Base-by-base conservation (phyloP, 140 eudicot genomes). In the Stevia rebaudiana region DNA sequence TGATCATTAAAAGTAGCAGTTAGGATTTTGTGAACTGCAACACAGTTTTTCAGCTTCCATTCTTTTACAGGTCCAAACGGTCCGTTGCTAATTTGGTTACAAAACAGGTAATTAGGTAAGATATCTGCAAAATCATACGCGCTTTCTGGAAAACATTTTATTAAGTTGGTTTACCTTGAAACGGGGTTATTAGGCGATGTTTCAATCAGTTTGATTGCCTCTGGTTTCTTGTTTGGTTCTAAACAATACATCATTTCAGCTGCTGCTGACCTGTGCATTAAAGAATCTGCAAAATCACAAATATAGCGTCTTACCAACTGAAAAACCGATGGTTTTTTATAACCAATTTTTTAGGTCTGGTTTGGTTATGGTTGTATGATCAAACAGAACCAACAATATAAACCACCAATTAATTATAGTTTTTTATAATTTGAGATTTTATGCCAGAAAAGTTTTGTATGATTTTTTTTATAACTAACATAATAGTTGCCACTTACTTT, bases 261-360 rank as follows among this genome's bases (percentile, higher is more conserved):
- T 18, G 61, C 96, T 22, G 94, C 95, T 50, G 88, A 86, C 73
- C 98, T 92, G 80, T 92, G 96, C 86, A 82, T 77, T 80, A 92
- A 79, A 23, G 98, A 92, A 75, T 83, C 98, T 92, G 89, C 81
- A 63, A 22, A 75, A 40, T 13, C 70, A 69, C 56, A 8, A 44
- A 19, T 51, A 57, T 13, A 8, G 47, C 30, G 11, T 61, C 43
- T 40, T 67, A 43, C 2, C 33, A n/a, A n/a, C n/a, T n/a, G n/a
- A n/a, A n/a, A n/a, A n/a, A n/a, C n/a, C n/a, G n/a, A n/a, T n/a
- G n/a, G n/a, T n/a, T n/a, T n/a, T n/a, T n/a, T n/a, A n/a, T n/a
- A n/a, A n/a, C n/a, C n/a, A n/a, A n/a, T n/a, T n/a, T n/a, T n/a
- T n/a, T n/a, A n/a, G n/a, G n/a, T n/a, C n/a, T n/a, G n/a, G n/a